These are phyloP conservation scores for Xylaria sp. DNA, from an alignment of 2,329 filamentous ascomycete species.

Conservation along the genomic window DNA sequence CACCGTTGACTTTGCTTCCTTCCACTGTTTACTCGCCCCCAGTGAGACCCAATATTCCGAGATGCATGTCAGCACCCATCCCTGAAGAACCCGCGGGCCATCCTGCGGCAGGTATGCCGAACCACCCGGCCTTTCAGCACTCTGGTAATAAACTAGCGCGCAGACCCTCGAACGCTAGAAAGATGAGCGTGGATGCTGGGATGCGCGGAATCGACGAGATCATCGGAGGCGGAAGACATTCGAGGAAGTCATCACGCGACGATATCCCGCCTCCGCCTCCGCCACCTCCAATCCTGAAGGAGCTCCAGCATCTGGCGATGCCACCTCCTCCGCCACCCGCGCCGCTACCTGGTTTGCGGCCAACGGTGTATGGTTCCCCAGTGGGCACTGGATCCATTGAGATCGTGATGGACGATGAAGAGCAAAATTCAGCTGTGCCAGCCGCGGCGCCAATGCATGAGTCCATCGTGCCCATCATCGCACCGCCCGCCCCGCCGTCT, in stretches of 20 bases:
- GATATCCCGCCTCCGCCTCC: conserved; percentile 65
- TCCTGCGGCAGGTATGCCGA: conserved; percentile 49
- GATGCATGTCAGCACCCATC: conserved; percentile 72
- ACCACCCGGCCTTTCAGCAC: conserved; percentile 57
- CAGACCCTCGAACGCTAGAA: conserved; percentile 50
- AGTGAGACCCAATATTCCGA: conserved; percentile 59
- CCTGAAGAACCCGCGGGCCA: conserved; percentile 58
- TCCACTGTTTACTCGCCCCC: conserved; percentile 71
- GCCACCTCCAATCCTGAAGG: conserved; percentile 65
- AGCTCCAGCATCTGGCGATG: conserved; percentile 70
- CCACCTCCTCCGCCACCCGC: conserved; percentile 72
- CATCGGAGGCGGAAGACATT: conserved; percentile 50
- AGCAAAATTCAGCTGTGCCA: conserved; percentile 45
- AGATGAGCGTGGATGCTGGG: conserved; percentile 53
- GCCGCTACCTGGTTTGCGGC: conserved; percentile 60
- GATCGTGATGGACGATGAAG: conserved; percentile 73
- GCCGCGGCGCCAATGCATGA: conserved; percentile 55
- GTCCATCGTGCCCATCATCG: conserved; percentile 57
- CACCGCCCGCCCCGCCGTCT: conserved; percentile 58
- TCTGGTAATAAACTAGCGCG: conserved; percentile 43
- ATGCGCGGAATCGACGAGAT: conserved; percentile 63
- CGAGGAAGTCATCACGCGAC: conserved; percentile 62
- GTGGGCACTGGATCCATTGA: conserved; percentile 69
- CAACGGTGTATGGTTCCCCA: conserved; percentile 55
- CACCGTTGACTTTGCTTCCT: conserved; percentile 62